Evolutionary conservation across 352 stramenopile genomes (phyloP).

Genomic region (Phytophthora pluvialis): DNA sequence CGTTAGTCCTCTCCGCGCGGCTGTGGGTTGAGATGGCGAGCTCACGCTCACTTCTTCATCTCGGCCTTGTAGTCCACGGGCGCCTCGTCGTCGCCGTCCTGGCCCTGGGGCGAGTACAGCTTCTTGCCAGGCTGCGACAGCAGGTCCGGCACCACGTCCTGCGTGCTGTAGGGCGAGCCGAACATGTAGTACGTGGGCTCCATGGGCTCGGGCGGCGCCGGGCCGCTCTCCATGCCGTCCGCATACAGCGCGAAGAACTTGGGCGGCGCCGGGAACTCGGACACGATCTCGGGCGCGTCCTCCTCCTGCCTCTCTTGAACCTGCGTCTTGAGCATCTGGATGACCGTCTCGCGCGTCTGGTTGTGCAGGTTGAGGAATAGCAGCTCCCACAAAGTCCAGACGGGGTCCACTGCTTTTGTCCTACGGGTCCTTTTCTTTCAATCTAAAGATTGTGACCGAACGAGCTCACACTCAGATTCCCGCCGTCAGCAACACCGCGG

Average conservation of each 20-base stretch:
- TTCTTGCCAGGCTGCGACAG: conserved; percentile 67
- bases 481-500: too few species aligned
- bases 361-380: too few species aligned
- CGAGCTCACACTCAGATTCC: too few species aligned
- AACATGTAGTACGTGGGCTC: conserved; percentile 89
- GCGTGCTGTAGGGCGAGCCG: conserved; percentile 81
- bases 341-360: too few species aligned
- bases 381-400: too few species aligned
- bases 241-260: conserved; percentile 81
- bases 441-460: too few species aligned
- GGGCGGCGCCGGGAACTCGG: conserved; percentile 81
- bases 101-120: conserved; percentile 48
- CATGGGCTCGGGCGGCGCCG: conserved; percentile 72
- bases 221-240: conserved; percentile 54
- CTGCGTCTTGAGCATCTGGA: too few species aligned
- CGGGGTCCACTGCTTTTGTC: too few species aligned
- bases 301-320: too few species aligned
- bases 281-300: conserved; percentile 83
- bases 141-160: conserved; percentile 82
- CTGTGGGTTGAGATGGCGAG: not conserved
- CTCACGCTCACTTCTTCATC: conserved; percentile 72
- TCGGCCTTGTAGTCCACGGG: conserved; percentile 73
- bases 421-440: too few species aligned
- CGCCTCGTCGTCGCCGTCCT: conserved; percentile 14
- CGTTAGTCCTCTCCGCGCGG: not conserved